A percentile compares a stretch with the other conserved stretches of the same genome.
Evolutionary conservation across 768 basidiomycete species (phyloP).

Genomic region (Hemileccinum rubropunctum): DNA sequence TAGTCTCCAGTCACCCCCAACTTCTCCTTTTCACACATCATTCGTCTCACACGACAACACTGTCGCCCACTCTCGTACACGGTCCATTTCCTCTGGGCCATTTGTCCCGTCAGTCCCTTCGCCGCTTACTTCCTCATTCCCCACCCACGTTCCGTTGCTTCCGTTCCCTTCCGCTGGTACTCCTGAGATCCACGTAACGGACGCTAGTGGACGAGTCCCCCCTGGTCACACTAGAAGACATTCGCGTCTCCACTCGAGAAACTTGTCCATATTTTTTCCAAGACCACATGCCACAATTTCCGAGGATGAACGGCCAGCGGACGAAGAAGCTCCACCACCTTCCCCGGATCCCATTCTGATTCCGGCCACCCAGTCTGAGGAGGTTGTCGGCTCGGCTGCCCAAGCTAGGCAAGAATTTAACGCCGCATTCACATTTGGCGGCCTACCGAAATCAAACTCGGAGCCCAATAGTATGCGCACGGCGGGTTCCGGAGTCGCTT

Average conservation of each 20-base stretch:
- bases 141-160: conserved; percentile 23
- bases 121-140: conserved; percentile 28
- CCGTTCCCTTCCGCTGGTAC: conserved; percentile 20
- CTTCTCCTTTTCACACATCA: conserved; percentile 32
- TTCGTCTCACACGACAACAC: conserved; percentile 14
- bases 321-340: conserved; percentile 47
- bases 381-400: conserved; percentile 16
- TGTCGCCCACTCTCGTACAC: conserved; percentile 25
- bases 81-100: conserved; percentile 34
- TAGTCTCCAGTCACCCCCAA: conserved; percentile 25
- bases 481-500: conserved; percentile 25
- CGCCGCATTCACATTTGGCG: conserved; percentile 66
- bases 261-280: conserved; percentile 90
- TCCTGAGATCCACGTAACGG: conserved; percentile 19
- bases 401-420: conserved; percentile 41
- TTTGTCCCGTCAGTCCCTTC: conserved; percentile 26
- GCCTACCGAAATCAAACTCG: conserved; percentile 34
- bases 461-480: conserved; percentile 14
- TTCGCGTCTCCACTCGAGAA: conserved; percentile 81
- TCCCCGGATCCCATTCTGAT: conserved; percentile 41
- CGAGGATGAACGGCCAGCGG: conserved; percentile 55
- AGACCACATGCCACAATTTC: conserved; percentile 60
- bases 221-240: conserved; percentile 45
- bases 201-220: conserved; percentile 11
- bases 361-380: conserved; percentile 40